phyloP scores from a whole-genome alignment of 306 rosid species.

The Hippophae tibetana region DNA sequence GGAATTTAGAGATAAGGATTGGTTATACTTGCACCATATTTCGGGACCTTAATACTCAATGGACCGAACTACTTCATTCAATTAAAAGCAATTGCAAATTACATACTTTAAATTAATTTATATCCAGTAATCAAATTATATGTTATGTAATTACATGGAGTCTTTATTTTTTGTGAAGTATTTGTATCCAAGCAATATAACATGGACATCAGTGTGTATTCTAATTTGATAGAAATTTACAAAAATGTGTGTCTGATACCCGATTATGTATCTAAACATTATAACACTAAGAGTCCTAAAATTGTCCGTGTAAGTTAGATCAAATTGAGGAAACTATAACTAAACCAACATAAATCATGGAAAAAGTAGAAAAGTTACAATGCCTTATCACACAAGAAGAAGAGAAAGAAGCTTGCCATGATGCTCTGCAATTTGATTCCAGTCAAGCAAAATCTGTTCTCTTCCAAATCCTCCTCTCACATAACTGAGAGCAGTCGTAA shows the following conservation, averaged over 20 bases:
- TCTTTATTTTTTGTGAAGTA: too few species aligned
- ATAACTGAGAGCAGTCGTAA: slow-evolving; percentile 25
- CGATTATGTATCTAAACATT: too few species aligned
- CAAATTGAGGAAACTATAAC: too few species aligned
- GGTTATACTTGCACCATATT: not conserved
- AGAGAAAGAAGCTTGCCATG: slow-evolving; percentile 41
- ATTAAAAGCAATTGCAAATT: not conserved
- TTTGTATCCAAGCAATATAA: too few species aligned
- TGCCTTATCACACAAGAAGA: slow-evolving; percentile 1
- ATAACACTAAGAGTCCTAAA: too few species aligned
- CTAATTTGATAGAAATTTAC: too few species aligned
- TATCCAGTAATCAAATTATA: too few species aligned
- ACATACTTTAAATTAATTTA: not conserved
- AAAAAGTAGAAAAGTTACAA: not conserved
- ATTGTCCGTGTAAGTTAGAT: too few species aligned
- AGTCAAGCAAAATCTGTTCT: slow-evolving; percentile 73
- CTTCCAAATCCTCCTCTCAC: slow-evolving; percentile 24
- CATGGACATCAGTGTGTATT: too few species aligned
- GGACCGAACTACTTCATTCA: not conserved
- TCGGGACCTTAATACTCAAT: not conserved
- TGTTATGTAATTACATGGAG: too few species aligned
- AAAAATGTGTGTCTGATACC: too few species aligned
- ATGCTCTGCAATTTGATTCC: slow-evolving; percentile 77
- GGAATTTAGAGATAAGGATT: not conserved
- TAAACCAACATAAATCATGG: too few species aligned